Evolutionary conservation across 2,329 filamentous ascomycete genomes (phyloP), one percentile per base, ranked within the genome.

Genomic region (Ophiobolus disseminans): DNA sequence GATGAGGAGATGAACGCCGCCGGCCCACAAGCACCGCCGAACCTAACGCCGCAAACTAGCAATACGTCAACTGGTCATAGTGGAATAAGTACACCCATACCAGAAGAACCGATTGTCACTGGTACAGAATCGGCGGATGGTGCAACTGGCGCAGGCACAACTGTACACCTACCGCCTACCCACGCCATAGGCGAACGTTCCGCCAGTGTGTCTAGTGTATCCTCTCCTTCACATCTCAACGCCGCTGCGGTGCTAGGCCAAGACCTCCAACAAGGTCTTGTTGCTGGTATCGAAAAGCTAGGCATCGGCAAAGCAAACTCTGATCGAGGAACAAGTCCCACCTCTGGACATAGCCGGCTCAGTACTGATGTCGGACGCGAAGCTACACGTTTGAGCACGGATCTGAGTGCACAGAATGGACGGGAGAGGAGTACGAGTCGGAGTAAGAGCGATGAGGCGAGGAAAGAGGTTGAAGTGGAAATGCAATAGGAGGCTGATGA

Each of bases 1-100:
- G 90, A 97, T 60, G 85, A 88, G 44, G 94, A 99, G 70, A 97
- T 99, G 93, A 99, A 99, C 63, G 85, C 84, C 11, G 57, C 61
- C 39, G 65, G 63, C 13, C 62, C 65, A 7, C 65, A 69, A 38
- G 50, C 59, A 14, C 60, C 62, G 2, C 53, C 53, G 5, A 58
- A 45, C 11, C 55, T 70, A 2, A 66, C 62, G 14, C 60, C 69
- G 5, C 65, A 70, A 20, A 61, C 62, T 2, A 66, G 63, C 19
- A 65, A 64, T 31, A 42, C 54, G 5, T 52, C 61, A 3, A 63
- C 62, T 31, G 62, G 62, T 1, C 53, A 52, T 16, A 66, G 63
- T 36, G 65, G 61, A 3, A 63, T 66, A 1, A 65, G 55, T 3
- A 62, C 64, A 10, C 63, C 64, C 2, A 53, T 71, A 9, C 41